A percentile compares a stretch with the other conserved stretches of the same genome.
phyloP scores from a whole-genome alignment of 2,329 filamentous ascomycete genomes.

The Hirsutella thompsonii region DNA sequence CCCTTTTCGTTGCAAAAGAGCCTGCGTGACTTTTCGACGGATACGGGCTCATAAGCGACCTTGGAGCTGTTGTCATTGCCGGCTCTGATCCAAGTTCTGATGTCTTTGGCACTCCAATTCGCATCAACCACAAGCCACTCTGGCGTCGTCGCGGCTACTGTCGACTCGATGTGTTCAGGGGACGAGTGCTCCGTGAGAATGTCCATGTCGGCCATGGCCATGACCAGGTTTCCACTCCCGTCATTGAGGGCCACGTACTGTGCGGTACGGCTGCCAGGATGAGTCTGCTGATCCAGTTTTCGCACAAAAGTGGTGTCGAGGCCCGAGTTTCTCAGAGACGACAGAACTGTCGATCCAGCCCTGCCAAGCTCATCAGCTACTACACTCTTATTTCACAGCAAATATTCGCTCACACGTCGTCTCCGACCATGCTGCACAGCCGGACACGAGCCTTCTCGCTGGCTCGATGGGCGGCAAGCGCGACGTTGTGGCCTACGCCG shows the following conservation, averaged over 20 bases:
- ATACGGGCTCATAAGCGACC: conserved; percentile 83
- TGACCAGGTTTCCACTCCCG: conserved; percentile 64
- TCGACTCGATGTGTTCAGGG: conserved; percentile 44
- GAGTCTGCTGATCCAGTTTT: conserved; percentile 33
- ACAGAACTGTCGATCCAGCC: conserved; percentile 61
- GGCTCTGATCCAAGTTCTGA: conserved; percentile 55
- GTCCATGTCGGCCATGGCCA: conserved; percentile 93
- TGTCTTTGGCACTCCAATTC: conserved; percentile 62
- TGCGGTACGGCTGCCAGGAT: conserved; percentile 54
- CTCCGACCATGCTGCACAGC: conserved; percentile 69
- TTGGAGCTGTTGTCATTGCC: conserved; percentile 41
- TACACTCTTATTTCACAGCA: background rate
- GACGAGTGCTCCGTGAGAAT: conserved; percentile 54
- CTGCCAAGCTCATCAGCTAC: conserved; percentile 17
- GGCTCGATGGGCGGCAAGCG: conserved; percentile 62
- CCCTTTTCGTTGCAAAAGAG: conserved; percentile 42
- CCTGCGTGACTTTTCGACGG: conserved; percentile 59
- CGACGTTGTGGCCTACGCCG: conserved; percentile 86
- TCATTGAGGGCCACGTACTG: conserved; percentile 91
- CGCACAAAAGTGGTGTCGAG: conserved; percentile 54
- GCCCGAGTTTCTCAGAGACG: conserved; percentile 48
- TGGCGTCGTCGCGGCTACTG: conserved; percentile 43
- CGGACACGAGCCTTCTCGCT: conserved; percentile 49
- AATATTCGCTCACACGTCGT: conserved; percentile 48
- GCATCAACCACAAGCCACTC: conserved; percentile 75